Conservation (phyloP, 202 grass and related monocot genomes). For the Sporobolus alterniflorus region DNA sequence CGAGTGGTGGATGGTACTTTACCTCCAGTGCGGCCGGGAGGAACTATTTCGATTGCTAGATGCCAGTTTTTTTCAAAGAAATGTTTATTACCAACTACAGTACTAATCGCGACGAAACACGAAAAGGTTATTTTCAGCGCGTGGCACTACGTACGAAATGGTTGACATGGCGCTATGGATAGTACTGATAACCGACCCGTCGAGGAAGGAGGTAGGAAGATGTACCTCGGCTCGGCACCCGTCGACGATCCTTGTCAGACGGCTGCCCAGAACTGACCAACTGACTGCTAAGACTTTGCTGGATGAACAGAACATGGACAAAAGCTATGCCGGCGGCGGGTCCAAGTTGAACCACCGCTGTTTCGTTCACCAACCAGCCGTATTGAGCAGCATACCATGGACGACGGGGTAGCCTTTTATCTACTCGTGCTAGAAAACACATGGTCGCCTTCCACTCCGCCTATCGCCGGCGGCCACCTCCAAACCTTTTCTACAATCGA, state of each 20-base stretch:
- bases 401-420: too few relatives aligned
- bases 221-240: too few relatives aligned
- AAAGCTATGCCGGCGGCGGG: not conserved
- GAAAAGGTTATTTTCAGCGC: not conserved
- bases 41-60: too few relatives aligned
- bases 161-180: not conserved
- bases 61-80: constrained; percentile 11
- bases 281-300: not conserved
- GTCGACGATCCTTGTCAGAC: too few relatives aligned
- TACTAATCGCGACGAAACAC: not conserved
- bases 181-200: not conserved
- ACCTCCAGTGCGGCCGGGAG: constrained; percentile 53
- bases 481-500: too few relatives aligned
- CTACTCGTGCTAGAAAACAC: too few relatives aligned
- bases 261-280: not conserved
- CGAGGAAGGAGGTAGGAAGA: not conserved
- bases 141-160: not conserved
- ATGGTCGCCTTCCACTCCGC: too few relatives aligned
- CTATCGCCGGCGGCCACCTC: too few relatives aligned
- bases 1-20: constrained; percentile 80
- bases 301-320: not conserved
- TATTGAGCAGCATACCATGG: too few relatives aligned
- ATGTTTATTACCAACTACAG: not conserved
- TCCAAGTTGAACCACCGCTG: not conserved
- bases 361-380: too few relatives aligned